These are phyloP conservation scores for Cyclocybe cylindracea DNA, from an alignment of 768 basidiomycete genomes.

Conservation along the genomic window DNA sequence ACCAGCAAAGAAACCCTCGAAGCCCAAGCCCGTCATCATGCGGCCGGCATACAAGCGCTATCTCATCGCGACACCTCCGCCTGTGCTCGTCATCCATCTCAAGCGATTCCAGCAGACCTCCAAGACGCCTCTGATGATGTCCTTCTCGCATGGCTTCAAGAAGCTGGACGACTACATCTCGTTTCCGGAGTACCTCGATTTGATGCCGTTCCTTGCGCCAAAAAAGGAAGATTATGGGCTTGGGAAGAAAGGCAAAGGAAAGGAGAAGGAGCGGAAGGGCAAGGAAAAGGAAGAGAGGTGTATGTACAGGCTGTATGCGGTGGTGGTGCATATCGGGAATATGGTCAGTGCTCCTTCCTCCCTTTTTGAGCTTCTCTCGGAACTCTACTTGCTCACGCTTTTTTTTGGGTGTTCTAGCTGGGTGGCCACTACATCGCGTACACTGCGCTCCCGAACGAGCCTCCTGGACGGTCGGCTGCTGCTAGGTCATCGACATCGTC, in stretches of 20 bases:
- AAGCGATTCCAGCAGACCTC: constrained; percentile 91
- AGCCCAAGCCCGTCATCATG: constrained; percentile 66
- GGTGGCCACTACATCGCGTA: constrained; percentile 92
- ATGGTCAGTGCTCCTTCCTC: constrained; percentile 56
- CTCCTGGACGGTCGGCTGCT: constrained; percentile 4
- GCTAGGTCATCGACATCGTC: not conserved
- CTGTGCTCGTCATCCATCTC: constrained; percentile 88
- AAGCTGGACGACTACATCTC: constrained; percentile 91
- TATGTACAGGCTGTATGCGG: constrained; percentile 69
- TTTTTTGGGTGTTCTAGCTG: constrained; percentile 45
- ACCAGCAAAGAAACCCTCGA: constrained; percentile 27
- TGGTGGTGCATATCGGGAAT: constrained; percentile 85
- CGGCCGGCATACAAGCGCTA: constrained; percentile 93
- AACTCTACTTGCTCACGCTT: constrained; percentile 6
- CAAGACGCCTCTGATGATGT: constrained; percentile 55
- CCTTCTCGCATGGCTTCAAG: constrained; percentile 74
- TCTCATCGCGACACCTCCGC: constrained; percentile 82
- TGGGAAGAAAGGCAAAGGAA: constrained; percentile 12
- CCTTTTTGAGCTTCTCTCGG: not conserved
- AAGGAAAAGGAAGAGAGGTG: constrained; percentile 22
- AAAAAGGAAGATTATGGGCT: constrained; percentile 69
- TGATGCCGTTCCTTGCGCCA: constrained; percentile 87
- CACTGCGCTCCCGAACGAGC: constrained; percentile 61
- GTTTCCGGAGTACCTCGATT: constrained; percentile 85
- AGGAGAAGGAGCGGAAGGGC: constrained; percentile 11